Percentiles rank a stretch among this genome's conserved stretches.
These are phyloP conservation scores for Dispira simplex DNA, from an alignment of 192 early-diverging fungal genomes.

Conservation along the genomic window DNA sequence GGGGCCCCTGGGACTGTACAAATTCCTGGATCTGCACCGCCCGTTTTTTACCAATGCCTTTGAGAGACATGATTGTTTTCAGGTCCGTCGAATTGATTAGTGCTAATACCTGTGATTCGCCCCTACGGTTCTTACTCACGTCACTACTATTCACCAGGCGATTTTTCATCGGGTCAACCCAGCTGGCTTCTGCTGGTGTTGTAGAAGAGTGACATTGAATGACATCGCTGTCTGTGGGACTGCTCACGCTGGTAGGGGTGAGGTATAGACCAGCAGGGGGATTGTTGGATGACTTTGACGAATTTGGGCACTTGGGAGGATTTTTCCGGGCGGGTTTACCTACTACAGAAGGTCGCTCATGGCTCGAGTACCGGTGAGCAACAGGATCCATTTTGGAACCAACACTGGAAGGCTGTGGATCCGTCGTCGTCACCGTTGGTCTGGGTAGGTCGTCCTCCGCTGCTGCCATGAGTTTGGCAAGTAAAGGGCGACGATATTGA, in stretches of 20 bases:
- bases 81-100: slow-evolving; percentile 36
- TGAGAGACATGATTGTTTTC: slow-evolving; percentile 33
- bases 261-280: background rate
- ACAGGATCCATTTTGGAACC: background rate
- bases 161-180: background rate
- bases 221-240: background rate
- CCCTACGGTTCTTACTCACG: background rate
- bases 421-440: background rate
- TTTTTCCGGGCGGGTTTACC: background rate
- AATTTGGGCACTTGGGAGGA: background rate
- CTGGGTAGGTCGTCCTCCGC: background rate
- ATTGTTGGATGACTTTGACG: background rate
- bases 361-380: too few species aligned
- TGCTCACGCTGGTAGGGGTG: too few species aligned
- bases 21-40: slow-evolving; percentile 35
- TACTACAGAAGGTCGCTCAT: too few species aligned
- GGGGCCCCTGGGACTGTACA: slow-evolving; percentile 22
- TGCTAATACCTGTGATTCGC: slow-evolving; percentile 17
- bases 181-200: background rate
- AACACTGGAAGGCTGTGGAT: background rate
- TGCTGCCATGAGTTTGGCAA: background rate
- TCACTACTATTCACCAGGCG: background rate
- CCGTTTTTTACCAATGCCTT: slow-evolving; percentile 39
- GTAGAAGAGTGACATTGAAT: background rate
- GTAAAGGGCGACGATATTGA: background rate